Evolutionary conservation across 2,329 filamentous ascomycete genomes (phyloP).

Genomic region (Domatiomyces globalis): DNA sequence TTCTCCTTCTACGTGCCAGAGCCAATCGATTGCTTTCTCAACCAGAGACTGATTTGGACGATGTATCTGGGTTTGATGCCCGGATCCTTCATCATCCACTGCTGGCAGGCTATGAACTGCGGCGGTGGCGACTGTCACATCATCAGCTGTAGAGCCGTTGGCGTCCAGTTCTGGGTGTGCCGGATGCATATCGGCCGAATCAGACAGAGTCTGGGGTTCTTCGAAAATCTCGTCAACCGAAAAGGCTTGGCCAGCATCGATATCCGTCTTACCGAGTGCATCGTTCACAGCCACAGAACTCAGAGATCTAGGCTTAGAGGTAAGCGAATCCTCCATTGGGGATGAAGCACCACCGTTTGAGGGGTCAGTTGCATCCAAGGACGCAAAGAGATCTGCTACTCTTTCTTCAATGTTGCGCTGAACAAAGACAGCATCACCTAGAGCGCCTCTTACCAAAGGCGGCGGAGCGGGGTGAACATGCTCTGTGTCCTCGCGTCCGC

Average conservation of each 20-base stretch:
- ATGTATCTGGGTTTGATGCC: not conserved
- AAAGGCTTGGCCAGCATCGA: not conserved
- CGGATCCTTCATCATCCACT: not conserved
- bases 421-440: not conserved
- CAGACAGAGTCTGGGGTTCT: not conserved
- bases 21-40: slow-evolving; percentile 27
- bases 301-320: too few relatives aligned
- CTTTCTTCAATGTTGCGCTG: not conserved
- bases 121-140: not conserved
- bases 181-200: not conserved
- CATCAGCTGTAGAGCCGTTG: not conserved
- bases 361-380: not conserved
- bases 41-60: not conserved
- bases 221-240: not conserved
- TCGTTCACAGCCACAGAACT: not conserved
- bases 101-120: not conserved
- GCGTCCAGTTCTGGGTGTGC: not conserved
- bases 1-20: slow-evolving; percentile 22
- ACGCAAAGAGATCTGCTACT: not conserved
- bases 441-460: not conserved
- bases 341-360: not conserved
- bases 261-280: not conserved
- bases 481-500: not conserved
- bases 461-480: not conserved
- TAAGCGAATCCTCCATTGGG: too few relatives aligned